Evolutionary conservation across 2,329 filamentous ascomycete species (phyloP).

Genomic region (Erysiphe pulchra): DNA sequence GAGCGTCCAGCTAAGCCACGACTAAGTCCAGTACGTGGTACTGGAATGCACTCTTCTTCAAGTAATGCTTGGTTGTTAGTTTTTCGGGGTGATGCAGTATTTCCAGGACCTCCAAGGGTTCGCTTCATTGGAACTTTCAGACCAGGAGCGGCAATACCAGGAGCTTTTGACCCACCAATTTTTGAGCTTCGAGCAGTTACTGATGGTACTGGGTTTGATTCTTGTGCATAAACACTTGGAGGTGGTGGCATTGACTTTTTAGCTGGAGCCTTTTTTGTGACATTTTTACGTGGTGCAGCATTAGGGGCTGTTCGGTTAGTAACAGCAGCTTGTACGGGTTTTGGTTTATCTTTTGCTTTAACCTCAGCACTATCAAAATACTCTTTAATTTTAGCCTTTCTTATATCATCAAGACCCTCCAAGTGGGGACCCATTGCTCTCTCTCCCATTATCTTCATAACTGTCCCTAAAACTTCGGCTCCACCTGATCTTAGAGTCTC

Average conservation of each 20-base stretch:
- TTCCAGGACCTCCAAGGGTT: constrained; percentile 21
- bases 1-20: constrained; percentile 66
- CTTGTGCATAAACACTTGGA: constrained; percentile 19
- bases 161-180: constrained; percentile 27
- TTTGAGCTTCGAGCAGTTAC: constrained; percentile 30
- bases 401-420: constrained; percentile 81
- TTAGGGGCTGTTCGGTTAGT: constrained; percentile 23
- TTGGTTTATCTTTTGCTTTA: constrained; percentile 78
- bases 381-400: constrained; percentile 89
- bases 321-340: constrained; percentile 41
- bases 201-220: constrained; percentile 30
- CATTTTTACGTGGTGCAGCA: constrained; percentile 20
- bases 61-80: constrained; percentile 23
- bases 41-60: constrained; percentile 14
- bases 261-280: constrained; percentile 16
- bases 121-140: constrained; percentile 35
- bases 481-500: constrained; percentile 69
- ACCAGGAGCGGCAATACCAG: constrained; percentile 18
- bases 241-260: constrained; percentile 22
- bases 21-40: constrained; percentile 14
- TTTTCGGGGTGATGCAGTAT: constrained; percentile 13
- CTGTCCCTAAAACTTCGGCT: constrained; percentile 71
- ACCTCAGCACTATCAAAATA: constrained; percentile 62
- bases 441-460: constrained; percentile 98
- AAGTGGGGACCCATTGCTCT: constrained; percentile 81